Percentiles rank a stretch among this genome's conserved stretches.
These are phyloP conservation scores for Phylloporus arenicola DNA, from an alignment of 768 basidiomycete species.

Conservation along the genomic window DNA sequence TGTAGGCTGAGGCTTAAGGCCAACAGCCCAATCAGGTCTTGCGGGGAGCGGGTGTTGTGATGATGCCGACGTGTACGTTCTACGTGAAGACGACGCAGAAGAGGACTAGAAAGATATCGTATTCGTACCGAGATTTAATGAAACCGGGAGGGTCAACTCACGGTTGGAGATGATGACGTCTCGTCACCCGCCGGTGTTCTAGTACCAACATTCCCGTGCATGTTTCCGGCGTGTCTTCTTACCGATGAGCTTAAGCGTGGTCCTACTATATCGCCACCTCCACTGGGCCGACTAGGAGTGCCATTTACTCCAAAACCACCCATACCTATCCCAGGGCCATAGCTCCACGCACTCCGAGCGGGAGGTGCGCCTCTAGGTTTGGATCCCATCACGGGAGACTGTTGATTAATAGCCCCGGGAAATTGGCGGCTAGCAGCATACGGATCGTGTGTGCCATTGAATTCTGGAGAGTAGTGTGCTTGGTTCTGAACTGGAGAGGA, in stretches of 20 bases:
- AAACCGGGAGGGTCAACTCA: constrained; percentile 38
- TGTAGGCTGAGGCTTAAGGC: constrained; percentile 70
- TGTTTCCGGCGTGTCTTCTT: constrained; percentile 46
- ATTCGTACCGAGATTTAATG: constrained; percentile 6
- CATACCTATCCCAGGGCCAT: constrained; percentile 56
- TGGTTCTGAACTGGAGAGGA: constrained; percentile 25
- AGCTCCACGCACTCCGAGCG: constrained; percentile 59
- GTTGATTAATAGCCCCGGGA: constrained; percentile 30
- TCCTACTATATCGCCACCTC: constrained; percentile 49
- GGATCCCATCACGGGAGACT: constrained; percentile 21
- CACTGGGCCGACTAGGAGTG: constrained; percentile 18
- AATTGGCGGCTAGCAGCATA: constrained; percentile 22
- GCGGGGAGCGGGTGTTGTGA: constrained; percentile 77
- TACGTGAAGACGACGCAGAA: constrained; percentile 72
- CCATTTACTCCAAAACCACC: constrained; percentile 37
- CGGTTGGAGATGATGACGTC: constrained; percentile 70
- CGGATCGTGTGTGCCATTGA: constrained; percentile 23
- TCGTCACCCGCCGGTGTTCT: constrained; percentile 69
- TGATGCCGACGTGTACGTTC: constrained; percentile 68
- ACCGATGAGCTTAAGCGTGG: constrained; percentile 53
- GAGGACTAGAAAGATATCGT: constrained; percentile 51
- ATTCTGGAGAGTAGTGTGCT: constrained; percentile 25
- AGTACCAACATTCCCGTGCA: constrained; percentile 47
- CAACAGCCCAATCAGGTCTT: constrained; percentile 87
- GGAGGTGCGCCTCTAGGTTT: constrained; percentile 35